Evolutionary conservation across 352 stramenopile species (phyloP).

Genomic region (Pythium guiyangense): DNA sequence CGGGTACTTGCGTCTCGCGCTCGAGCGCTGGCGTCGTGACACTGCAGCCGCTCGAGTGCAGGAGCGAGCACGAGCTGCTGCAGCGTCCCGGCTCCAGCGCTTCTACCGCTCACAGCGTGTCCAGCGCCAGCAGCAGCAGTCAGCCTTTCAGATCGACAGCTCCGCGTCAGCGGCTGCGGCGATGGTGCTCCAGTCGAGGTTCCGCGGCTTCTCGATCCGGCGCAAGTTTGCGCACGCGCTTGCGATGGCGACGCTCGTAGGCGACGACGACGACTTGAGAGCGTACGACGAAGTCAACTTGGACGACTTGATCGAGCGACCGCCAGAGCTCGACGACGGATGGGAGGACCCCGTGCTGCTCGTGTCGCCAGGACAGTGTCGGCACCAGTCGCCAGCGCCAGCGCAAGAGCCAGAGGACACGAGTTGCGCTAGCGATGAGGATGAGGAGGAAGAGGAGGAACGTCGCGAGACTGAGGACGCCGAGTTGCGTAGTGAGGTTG

Average conservation of each 20-base stretch:
- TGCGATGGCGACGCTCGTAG: conserved; percentile 35
- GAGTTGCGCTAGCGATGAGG: neutral
- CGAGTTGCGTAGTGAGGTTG: neutral
- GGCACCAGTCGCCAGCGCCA: neutral
- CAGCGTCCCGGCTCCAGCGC: conserved; percentile 3
- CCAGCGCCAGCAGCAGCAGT: neutral
- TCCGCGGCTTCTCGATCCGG: conserved; percentile 59
- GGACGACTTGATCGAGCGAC: conserved; percentile 47
- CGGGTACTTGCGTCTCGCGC: conserved; percentile 4
- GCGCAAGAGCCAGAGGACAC: too few species aligned
- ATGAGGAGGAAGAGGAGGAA: conserved; percentile 7
- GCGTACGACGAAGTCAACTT: conserved; percentile 49
- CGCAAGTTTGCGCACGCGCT: conserved; percentile 62
- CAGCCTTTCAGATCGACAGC: too few species aligned
- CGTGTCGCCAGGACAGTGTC: neutral
- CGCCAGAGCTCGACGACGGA: conserved; percentile 51
- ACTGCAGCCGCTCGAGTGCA: neutral
- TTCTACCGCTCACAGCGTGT: neutral
- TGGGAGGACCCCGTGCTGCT: conserved; percentile 52
- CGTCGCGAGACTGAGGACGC: conserved; percentile 3
- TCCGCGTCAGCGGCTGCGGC: conserved; percentile 22
- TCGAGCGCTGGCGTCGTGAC: neutral
- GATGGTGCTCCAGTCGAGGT: conserved; percentile 57
- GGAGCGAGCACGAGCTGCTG: neutral
- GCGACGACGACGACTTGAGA: conserved; percentile 11